These are phyloP conservation scores for Solanum clarkiae DNA, from an alignment of 257 asterid genomes.

Conservation along the genomic window DNA sequence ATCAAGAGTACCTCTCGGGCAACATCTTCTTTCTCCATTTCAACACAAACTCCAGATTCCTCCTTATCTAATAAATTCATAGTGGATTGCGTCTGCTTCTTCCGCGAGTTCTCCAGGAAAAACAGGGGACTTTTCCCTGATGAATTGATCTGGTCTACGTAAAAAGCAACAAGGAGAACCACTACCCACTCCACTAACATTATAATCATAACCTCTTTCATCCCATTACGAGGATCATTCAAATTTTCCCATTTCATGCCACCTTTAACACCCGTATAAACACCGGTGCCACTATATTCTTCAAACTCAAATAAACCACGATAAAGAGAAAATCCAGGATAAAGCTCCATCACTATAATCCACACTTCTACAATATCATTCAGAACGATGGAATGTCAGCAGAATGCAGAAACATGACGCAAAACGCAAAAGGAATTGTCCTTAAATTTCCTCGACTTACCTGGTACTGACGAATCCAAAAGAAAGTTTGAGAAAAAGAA, in stretches of 20 bases:
- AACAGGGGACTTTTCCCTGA: constrained; percentile 63
- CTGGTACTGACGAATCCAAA: constrained; percentile 61
- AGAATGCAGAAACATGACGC: not conserved
- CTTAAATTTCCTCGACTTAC: constrained; percentile 29
- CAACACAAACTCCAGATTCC: constrained; percentile 58
- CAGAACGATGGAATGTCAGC: not conserved
- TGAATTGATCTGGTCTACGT: constrained; percentile 54
- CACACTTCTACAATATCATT: constrained; percentile 50
- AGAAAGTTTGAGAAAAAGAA: constrained; percentile 71
- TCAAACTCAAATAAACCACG: constrained; percentile 80
- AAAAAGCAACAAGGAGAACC: constrained; percentile 65
- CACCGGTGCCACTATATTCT: constrained; percentile 50
- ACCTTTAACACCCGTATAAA: constrained; percentile 53
- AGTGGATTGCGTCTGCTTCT: constrained; percentile 42
- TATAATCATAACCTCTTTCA: constrained; percentile 52
- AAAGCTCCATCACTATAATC: constrained; percentile 70
- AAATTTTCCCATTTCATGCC: constrained; percentile 90
- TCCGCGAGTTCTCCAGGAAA: constrained; percentile 33
- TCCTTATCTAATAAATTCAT: constrained; percentile 50
- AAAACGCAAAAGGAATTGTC: not conserved
- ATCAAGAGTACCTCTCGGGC: constrained; percentile 48
- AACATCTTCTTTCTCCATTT: constrained; percentile 75
- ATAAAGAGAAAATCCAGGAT: constrained; percentile 81
- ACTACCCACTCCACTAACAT: constrained; percentile 72
- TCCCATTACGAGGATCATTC: constrained; percentile 54